Percentiles rank a stretch among this genome's conserved stretches.
Conservation (phyloP, 176 grass and related monocot species). For the Cenchrus americanus region DNA sequence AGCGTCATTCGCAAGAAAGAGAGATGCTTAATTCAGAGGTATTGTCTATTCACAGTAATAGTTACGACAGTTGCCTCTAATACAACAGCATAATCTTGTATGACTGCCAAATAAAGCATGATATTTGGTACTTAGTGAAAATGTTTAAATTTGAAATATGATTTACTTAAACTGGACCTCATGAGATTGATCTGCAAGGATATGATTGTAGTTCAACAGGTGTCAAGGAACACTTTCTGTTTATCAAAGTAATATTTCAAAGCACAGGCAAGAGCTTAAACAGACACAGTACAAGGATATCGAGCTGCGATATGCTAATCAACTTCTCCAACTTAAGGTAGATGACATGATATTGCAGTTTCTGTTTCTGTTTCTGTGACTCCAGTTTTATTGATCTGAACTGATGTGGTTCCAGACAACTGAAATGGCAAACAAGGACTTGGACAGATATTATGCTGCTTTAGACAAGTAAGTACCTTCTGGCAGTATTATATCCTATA, state of each 20-base stretch:
- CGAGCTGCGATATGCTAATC: slow-evolving; percentile 81
- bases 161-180: slow-evolving; percentile 1
- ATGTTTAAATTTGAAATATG: not conserved
- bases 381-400: slow-evolving; percentile 37
- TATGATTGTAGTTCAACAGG: slow-evolving; percentile 79
- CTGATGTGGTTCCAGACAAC: slow-evolving; percentile 69
- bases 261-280: slow-evolving; percentile 90
- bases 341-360: slow-evolving; percentile 34
- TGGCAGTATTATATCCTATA: not conserved
- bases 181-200: slow-evolving; percentile 37
- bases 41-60: slow-evolving; percentile 32
- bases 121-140: not conserved
- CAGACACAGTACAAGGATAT: slow-evolving; percentile 94
- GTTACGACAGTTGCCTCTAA: slow-evolving; percentile 4
- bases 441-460: slow-evolving; percentile 91
- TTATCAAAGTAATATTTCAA: slow-evolving; percentile 92
- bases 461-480: slow-evolving; percentile 76
- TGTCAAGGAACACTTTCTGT: slow-evolving; percentile 88
- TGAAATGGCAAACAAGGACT: slow-evolving; percentile 99
- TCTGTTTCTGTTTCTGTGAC: slow-evolving; percentile 8
- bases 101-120: not conserved
- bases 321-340: slow-evolving; percentile 99
- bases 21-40: slow-evolving; percentile 95
- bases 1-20: slow-evolving; percentile 82
- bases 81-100: slow-evolving; percentile 8